Base-by-base conservation (phyloP, 306 rosid species). In the Glycine latifolia region DNA sequence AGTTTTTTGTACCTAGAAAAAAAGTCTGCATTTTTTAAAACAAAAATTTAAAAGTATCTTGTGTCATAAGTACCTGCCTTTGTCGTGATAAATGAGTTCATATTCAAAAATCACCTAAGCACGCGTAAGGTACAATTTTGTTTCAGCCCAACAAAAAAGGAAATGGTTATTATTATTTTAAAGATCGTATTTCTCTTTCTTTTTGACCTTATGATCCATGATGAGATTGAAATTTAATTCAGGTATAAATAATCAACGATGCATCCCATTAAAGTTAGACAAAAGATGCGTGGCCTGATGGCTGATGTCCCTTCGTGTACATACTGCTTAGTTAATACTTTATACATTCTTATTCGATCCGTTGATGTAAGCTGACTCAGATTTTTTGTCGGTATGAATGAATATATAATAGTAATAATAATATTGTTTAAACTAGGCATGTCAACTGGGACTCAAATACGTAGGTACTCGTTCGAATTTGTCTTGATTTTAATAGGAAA, bases 41-140 rank as follows among this genome's bases (percentile, higher is more conserved):
- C 3, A 39, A 8, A 39, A 39, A 8, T 3, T 3, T 11, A 61
- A 61, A 35, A 13, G 50, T 49, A 47, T 0, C 41, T 73, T 46
- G 8, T 69, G 73, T 84, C 81, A 79, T 73, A 58, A 67, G 58
- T 73, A 67, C 54, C 14, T 70, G 58, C 11, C 0, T 2, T 49
- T 49, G 17, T 67, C 68, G 81, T 68, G 59, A 79, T 66, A 79
- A 83, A 60, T 4, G 8, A 61, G 39, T 35, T 39, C 3, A 31
- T 35, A 0, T 39, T 69, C 46, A 6, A 15, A 69, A 56, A 47
- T 15, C 6, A 70, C 15, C 46, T 71, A 14, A 43, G 26, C 76
- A 67, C 8, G 59, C 56, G 44, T 7, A 14, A 8, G 68, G 20
- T 44, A 26, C 37, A 35, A 12, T 5, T 52, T 60, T 76, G n/a